These are phyloP conservation scores for Podaxis pistillaris DNA, from an alignment of 768 basidiomycete species.

Conservation along the genomic window DNA sequence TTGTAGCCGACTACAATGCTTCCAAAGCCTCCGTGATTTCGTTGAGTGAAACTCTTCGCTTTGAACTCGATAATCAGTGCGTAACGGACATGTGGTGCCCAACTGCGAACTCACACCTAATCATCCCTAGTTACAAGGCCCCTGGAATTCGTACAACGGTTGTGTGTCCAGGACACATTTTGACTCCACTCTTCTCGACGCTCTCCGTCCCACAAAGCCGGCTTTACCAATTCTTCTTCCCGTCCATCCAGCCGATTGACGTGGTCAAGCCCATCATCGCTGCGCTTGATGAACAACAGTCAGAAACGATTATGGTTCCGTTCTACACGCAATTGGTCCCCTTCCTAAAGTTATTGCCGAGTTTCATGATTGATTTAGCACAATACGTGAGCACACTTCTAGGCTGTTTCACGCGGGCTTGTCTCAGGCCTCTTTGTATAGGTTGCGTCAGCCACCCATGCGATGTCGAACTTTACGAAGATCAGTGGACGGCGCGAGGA, in stretches of 20 bases:
- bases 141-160: conserved; percentile 87
- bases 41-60: conserved; percentile 81
- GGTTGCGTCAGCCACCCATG: conserved; percentile 67
- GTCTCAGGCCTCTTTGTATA: conserved; percentile 25
- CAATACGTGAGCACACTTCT: conserved; percentile 59
- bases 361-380: conserved; percentile 68
- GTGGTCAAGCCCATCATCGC: conserved; percentile 82
- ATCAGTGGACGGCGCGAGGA: conserved; percentile 56
- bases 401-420: not conserved
- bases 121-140: conserved; percentile 54
- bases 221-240: conserved; percentile 72
- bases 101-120: not conserved
- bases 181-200: conserved; percentile 75
- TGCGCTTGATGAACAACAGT: conserved; percentile 79
- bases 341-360: conserved; percentile 57
- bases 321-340: conserved; percentile 67
- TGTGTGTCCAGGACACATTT: conserved; percentile 75
- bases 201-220: conserved; percentile 45
- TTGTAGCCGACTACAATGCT: conserved; percentile 81
- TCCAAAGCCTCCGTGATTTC: conserved; percentile 88
- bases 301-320: conserved; percentile 66
- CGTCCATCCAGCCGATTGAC: conserved; percentile 67
- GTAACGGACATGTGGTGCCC: not conserved
- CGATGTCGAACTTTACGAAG: conserved; percentile 71
- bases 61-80: conserved; percentile 81